Conservation (phyloP, 192 early-diverging fungal species). For the Coemansia sp. region DNA sequence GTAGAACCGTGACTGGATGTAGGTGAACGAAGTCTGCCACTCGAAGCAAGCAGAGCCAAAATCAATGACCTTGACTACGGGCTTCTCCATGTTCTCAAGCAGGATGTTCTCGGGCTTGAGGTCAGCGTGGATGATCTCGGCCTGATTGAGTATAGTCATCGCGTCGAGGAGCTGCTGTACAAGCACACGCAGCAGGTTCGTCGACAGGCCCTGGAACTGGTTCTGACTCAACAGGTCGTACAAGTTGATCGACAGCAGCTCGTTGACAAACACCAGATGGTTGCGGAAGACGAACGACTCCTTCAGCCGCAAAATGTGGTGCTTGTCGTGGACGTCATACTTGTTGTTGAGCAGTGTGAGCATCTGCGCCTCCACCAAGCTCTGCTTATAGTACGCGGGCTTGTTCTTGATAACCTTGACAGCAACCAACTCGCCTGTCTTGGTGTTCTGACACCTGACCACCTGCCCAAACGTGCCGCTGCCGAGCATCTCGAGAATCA, state of each 20-base stretch:
- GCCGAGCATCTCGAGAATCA: conserved; percentile 91
- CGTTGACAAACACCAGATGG: conserved; percentile 97
- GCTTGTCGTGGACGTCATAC: conserved; percentile 82
- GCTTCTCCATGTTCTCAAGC: conserved; percentile 82
- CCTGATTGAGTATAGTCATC: conserved; percentile 80
- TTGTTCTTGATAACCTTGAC: conserved; percentile 99
- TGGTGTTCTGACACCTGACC: conserved; percentile 90
- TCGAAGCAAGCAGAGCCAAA: conserved; percentile 98
- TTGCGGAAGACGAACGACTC: conserved; percentile 91
- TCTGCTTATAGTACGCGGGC: conserved; percentile 95
- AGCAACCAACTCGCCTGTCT: conserved; percentile 87
- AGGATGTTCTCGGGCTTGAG: conserved; percentile 98
- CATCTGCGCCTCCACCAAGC: conserved; percentile 94
- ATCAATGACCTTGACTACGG: conserved; percentile 96
- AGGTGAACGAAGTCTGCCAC: conserved; percentile 92
- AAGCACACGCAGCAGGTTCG: conserved; percentile 91
- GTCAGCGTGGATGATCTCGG: conserved; percentile 95
- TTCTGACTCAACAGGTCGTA: conserved; percentile 99
- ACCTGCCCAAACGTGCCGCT: conserved; percentile 99
- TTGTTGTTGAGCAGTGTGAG: conserved; percentile 87
- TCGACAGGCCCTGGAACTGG: conserved; percentile 90
- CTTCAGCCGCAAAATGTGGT: conserved; percentile 84
- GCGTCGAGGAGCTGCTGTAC: conserved; percentile 92
- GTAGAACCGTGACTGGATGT: conserved; percentile 98
- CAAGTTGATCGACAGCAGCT: conserved; percentile 93